phyloP scores from a whole-genome alignment of 1,284 basidiomycete species.

The Papiliotrema laurentii region DNA sequence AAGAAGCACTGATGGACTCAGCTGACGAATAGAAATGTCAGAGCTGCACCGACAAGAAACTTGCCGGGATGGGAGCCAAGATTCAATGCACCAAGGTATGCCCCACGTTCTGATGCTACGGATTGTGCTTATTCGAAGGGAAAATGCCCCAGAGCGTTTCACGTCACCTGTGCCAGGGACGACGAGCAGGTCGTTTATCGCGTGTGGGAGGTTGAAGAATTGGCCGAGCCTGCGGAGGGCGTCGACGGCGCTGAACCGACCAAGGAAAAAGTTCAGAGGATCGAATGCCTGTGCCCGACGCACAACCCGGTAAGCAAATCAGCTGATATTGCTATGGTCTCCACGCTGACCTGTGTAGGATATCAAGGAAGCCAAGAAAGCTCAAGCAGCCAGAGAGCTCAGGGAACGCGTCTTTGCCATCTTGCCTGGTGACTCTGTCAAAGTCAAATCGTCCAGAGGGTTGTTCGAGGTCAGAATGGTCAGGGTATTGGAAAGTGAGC shows the following conservation, averaged over 20 bases:
- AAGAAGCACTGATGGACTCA: conserved; percentile 3
- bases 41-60: conserved; percentile 64
- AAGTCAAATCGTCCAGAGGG: conserved; percentile 70
- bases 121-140: conserved; percentile 39
- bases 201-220: conserved; percentile 58
- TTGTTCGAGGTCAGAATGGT: conserved; percentile 73
- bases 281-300: conserved; percentile 68
- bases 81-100: conserved; percentile 81
- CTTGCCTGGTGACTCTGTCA: conserved; percentile 65
- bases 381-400: conserved; percentile 61
- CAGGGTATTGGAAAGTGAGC: conserved; percentile 61
- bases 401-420: conserved; percentile 60
- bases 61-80: conserved; percentile 77
- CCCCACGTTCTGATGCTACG: not conserved
- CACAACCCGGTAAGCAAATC: conserved; percentile 69
- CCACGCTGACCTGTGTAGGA: conserved; percentile 51
- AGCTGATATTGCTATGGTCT: not conserved
- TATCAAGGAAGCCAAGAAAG: conserved; percentile 65
- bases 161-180: conserved; percentile 75
- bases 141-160: conserved; percentile 88
- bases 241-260: conserved; percentile 53
- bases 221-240: conserved; percentile 19
- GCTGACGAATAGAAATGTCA: conserved; percentile 70
- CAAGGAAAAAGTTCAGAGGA: conserved; percentile 63
- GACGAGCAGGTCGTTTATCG: conserved; percentile 22